phyloP scores from a whole-genome alignment of 352 stramenopile genomes.

The Detonula confervacea region DNA sequence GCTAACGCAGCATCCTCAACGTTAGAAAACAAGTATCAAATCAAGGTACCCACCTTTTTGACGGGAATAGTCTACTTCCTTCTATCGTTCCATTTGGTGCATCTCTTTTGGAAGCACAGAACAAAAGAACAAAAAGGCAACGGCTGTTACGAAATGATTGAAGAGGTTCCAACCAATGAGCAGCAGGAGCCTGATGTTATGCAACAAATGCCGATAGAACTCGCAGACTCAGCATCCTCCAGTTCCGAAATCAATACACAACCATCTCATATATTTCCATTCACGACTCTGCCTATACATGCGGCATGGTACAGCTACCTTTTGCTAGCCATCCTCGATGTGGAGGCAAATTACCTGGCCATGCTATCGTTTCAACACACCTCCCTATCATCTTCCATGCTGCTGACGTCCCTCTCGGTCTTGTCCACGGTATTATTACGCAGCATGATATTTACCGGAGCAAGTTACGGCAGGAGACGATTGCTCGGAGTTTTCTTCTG shows the following conservation, averaged over 20 bases:
- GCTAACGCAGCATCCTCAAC: constrained; percentile 69
- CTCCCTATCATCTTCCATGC: constrained; percentile 93
- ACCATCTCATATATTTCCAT: constrained; percentile 38
- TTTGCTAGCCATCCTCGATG: constrained; percentile 91
- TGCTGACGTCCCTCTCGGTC: constrained; percentile 96
- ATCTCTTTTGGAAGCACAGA: constrained; percentile 30
- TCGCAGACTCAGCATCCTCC: not conserved
- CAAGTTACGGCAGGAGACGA: constrained; percentile 37
- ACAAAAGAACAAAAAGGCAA: constrained; percentile 3
- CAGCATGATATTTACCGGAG: constrained; percentile 86
- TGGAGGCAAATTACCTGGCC: constrained; percentile 94
- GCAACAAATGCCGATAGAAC: not conserved
- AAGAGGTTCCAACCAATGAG: not conserved
- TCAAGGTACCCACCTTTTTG: constrained; percentile 61
- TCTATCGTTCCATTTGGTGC: constrained; percentile 64
- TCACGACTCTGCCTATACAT: constrained; percentile 48
- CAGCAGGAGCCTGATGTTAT: not conserved
- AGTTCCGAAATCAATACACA: constrained; percentile 1
- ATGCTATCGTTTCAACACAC: constrained; percentile 97
- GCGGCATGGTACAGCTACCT: constrained; percentile 89
- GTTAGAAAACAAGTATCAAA: constrained; percentile 60
- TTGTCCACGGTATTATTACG: constrained; percentile 94
- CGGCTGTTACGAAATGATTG: not conserved
- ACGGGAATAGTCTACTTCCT: constrained; percentile 66
- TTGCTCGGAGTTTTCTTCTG: constrained; percentile 90